Percentiles rank a stretch among this genome's conserved stretches.
These are phyloP conservation scores for Hondaea fermentalgiana DNA, from an alignment of 108 stramenopile species.

Conservation along the genomic window DNA sequence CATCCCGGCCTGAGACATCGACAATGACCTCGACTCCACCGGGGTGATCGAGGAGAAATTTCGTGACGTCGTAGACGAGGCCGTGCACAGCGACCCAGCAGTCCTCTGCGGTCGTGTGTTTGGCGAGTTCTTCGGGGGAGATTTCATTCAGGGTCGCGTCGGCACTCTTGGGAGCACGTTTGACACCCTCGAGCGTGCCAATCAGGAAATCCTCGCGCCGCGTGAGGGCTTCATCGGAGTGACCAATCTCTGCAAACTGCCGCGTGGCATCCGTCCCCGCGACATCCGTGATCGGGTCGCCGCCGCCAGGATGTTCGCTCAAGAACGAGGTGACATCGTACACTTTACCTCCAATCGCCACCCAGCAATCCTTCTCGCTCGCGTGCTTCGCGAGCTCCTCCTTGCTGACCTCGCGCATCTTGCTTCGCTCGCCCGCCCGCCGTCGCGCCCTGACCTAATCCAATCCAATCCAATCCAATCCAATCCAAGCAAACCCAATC, in stretches of 20 bases:
- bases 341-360: slow-evolving; percentile 30
- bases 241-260: not conserved
- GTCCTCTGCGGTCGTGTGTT: not conserved
- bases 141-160: not conserved
- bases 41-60: slow-evolving; percentile 44
- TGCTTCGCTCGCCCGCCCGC: not conserved
- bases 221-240: not conserved
- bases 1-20: slow-evolving; percentile 34
- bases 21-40: slow-evolving; percentile 42
- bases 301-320: slow-evolving; percentile 46
- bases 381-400: slow-evolving; percentile 8
- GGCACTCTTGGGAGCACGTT: not conserved
- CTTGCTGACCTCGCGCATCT: not conserved
- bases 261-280: slow-evolving; percentile 27
- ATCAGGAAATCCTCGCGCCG: not conserved
- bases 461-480: too few relatives aligned
- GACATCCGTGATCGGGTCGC: slow-evolving; percentile 33
- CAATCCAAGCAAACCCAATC: too few relatives aligned
- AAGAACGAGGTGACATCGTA: slow-evolving; percentile 52
- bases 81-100: slow-evolving; percentile 25
- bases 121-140: not conserved
- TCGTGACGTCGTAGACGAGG: slow-evolving; percentile 53
- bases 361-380: not conserved
- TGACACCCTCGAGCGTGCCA: not conserved
- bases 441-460: too few relatives aligned